Evolutionary conservation across 768 basidiomycete species (phyloP).

Genomic region (Lactarius sp.): DNA sequence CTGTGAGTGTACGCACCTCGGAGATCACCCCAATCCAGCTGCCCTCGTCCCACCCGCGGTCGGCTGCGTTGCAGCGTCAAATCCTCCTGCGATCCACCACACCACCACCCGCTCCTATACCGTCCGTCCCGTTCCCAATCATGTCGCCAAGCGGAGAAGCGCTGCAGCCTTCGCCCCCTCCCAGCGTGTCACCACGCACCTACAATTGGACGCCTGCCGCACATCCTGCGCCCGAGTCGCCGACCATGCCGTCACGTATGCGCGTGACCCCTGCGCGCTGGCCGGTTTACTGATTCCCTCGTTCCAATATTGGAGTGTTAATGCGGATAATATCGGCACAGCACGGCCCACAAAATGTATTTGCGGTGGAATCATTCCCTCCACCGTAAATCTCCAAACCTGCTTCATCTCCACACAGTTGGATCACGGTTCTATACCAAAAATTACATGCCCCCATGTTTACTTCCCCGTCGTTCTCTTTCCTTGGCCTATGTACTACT

Average conservation of each 20-base stretch:
- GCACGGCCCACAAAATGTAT: background rate
- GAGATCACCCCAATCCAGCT: conserved; percentile 25
- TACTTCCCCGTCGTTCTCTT: conserved; percentile 10
- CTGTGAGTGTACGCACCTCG: conserved; percentile 22
- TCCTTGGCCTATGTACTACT: conserved; percentile 8
- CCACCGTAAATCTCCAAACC: background rate
- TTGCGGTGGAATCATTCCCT: background rate
- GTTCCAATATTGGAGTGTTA: background rate
- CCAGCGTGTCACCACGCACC: conserved; percentile 24
- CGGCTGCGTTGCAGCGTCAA: conserved; percentile 5
- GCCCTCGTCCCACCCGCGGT: conserved; percentile 17
- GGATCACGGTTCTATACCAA: conserved; percentile 16
- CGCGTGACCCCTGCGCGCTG: conserved; percentile 14
- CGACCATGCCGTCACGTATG: conserved; percentile 12
- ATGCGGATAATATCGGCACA: background rate
- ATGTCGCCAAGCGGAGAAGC: conserved; percentile 8
- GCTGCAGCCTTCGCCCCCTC: conserved; percentile 22
- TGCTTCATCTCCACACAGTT: conserved; percentile 7
- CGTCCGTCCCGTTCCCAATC: background rate
- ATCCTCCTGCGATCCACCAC: conserved; percentile 7
- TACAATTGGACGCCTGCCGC: conserved; percentile 17
- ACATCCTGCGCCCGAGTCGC: conserved; percentile 15
- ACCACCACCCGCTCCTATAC: conserved; percentile 1
- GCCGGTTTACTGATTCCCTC: conserved; percentile 15
- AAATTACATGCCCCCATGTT: conserved; percentile 2